Conservation (phyloP, 2,329 filamentous ascomycete species). For the Pseudogymnoascus sp. region DNA sequence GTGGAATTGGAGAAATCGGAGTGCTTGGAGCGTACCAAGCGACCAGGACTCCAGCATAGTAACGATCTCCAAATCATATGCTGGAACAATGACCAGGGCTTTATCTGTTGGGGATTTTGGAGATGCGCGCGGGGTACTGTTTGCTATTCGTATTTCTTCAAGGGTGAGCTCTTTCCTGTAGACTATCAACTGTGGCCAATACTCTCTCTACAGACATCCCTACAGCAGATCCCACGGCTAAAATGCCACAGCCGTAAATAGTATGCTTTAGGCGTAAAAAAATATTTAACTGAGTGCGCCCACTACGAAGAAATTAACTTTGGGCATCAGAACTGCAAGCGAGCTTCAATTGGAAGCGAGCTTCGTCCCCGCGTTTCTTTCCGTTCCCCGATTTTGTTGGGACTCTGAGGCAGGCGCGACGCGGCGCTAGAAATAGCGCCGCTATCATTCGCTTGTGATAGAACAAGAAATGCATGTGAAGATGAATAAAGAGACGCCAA, state of each 20-base stretch:
- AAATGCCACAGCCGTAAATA: not conserved
- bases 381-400: not conserved
- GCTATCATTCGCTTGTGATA: not conserved
- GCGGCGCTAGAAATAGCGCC: not conserved
- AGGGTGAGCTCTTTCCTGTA: too few relatives aligned
- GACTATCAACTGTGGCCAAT: not conserved
- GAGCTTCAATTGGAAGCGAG: not conserved
- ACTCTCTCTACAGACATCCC: not conserved
- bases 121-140: not conserved
- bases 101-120: not conserved
- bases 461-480: not conserved
- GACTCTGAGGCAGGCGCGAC: not conserved
- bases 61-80: too few relatives aligned
- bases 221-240: not conserved
- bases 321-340: not conserved
- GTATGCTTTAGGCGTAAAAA: not conserved
- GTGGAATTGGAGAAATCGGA: not conserved
- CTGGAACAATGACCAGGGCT: not conserved
- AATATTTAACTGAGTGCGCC: not conserved
- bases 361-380: not conserved
- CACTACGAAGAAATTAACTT: not conserved
- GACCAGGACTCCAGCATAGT: not conserved
- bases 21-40: not conserved
- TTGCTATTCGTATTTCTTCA: not conserved
- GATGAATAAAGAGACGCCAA: not conserved